Base-by-base conservation (phyloP, 331 rosid genomes). In the Erythrophleum ivorense region DNA sequence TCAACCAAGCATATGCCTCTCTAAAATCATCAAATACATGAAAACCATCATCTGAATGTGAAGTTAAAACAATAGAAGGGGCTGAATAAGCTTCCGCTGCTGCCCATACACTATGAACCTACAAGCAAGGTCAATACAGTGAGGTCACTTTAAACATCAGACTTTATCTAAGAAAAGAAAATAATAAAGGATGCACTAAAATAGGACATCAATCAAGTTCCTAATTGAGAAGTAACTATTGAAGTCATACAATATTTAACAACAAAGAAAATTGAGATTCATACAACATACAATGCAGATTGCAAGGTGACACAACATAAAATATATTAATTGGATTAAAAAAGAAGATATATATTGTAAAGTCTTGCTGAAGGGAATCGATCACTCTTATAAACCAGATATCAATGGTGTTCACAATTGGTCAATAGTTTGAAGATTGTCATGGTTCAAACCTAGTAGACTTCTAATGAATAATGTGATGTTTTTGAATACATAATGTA, bases 71-170 rank as follows among this genome's bases (percentile, higher is more conserved):
- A 78, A 95, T 95, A 81, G 99, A 95, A 53, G 99, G 99, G 52
- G 99, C 99, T 40, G 99, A 95, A 89, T 95, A 95, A 75, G 99
- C 99, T 86, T 95, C 99, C 68, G 99, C 99, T 60, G 99, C 99
- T 14, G 99, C 99, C 99, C 99, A 95, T 73, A 95, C 99, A 24
- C 97, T 88, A 80, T 95, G 99, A 83, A 95, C 92, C 99, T 95
- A 86, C 79, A 84, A 36, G 60, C 83, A 67, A 55, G 69, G 87
- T 53, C 73, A 84, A 74, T 24, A 81, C 33, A 78, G 66, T 62
- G 58, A 80, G 53, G 72, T 68, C 54, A 45, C n/a, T 21, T 16
- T 45, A 54, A 41, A 62, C 41, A 62, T 5, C 29, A 34, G 73
- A 29, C 19, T 52, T 19, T 57, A 33, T 16, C 49, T 69, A 34